phyloP scores from a whole-genome alignment of 2,329 filamentous ascomycete genomes.

The Verticillium klebahnii region DNA sequence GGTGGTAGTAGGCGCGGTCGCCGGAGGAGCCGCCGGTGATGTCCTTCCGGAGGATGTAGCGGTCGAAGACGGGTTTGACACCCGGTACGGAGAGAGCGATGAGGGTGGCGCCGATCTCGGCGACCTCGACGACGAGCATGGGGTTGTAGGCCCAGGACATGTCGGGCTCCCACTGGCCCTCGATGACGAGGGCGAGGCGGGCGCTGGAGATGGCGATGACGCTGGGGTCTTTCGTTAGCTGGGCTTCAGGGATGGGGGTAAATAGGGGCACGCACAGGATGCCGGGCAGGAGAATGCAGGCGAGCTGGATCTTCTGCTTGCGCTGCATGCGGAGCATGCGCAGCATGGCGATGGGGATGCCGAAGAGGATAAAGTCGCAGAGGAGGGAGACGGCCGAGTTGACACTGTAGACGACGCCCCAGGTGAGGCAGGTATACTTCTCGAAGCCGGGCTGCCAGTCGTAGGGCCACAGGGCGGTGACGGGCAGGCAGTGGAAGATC shows the following conservation, averaged over 20 bases:
- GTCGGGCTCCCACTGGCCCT: constrained; percentile 41
- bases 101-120: constrained; percentile 45
- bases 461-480: constrained; percentile 48
- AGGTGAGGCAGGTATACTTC: constrained; percentile 39
- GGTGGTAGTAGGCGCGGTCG: not conserved
- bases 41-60: not conserved
- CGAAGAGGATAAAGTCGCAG: constrained; percentile 46
- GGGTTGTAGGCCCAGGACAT: constrained; percentile 47
- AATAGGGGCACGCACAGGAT: constrained; percentile 30
- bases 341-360: constrained; percentile 44
- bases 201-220: constrained; percentile 44
- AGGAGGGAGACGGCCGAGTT: constrained; percentile 44
- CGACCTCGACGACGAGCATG: constrained; percentile 42
- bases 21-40: not conserved
- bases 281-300: constrained; percentile 43
- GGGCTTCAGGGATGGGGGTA: not conserved
- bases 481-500: constrained; percentile 45
- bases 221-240: constrained; percentile 18
- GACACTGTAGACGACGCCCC: constrained; percentile 47
- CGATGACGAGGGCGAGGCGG: constrained; percentile 41
- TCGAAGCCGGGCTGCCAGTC: constrained; percentile 35
- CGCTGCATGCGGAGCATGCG: constrained; percentile 36
- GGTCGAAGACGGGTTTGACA: constrained; percentile 32
- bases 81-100: constrained; percentile 46
- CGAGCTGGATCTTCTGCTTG: constrained; percentile 41